Percentiles rank a stretch among this genome's conserved stretches.
Conservation (phyloP, 352 stramenopile genomes). For the Phytophthora uliginosa region DNA sequence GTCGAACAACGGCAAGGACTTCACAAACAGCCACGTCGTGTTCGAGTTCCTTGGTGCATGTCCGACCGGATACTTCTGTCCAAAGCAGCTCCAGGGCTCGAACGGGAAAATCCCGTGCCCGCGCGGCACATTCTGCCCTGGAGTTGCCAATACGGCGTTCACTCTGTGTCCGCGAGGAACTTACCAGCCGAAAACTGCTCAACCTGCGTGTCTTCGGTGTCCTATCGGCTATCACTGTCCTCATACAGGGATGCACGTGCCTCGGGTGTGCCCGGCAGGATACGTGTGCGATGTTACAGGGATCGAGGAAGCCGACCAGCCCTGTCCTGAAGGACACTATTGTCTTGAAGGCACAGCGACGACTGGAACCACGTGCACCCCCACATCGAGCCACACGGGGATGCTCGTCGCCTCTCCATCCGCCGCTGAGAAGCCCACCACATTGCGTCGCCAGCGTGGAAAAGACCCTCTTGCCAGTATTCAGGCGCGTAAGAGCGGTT, state of each 20-base stretch:
- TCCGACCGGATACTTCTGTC: constrained; percentile 92
- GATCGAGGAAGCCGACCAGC: constrained; percentile 92
- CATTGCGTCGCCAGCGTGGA: constrained; percentile 44
- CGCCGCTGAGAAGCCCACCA: constrained; percentile 49
- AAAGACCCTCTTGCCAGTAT: constrained; percentile 44
- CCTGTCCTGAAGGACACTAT: constrained; percentile 96
- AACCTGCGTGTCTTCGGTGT: constrained; percentile 92
- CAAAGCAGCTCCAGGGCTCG: constrained; percentile 50
- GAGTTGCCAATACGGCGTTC: constrained; percentile 91
- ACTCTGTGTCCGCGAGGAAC: constrained; percentile 95
- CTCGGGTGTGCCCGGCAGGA: constrained; percentile 94
- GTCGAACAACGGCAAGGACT: constrained; percentile 97
- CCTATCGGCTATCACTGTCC: constrained; percentile 97
- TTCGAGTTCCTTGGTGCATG: constrained; percentile 88
- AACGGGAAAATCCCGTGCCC: constrained; percentile 68
- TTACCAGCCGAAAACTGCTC: constrained; percentile 90
- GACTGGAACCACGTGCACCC: constrained; percentile 90
- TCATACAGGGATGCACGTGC: constrained; percentile 93
- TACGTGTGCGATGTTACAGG: constrained; percentile 97
- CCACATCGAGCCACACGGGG: constrained; percentile 45
- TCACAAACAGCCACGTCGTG: constrained; percentile 78
- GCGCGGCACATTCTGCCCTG: constrained; percentile 82
- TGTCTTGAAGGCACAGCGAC: constrained; percentile 97
- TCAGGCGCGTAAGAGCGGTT: constrained; percentile 86
- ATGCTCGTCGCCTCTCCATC: constrained; percentile 48